Base-by-base conservation (phyloP, 345 rosid species). In the Eutrema yunnanense region DNA sequence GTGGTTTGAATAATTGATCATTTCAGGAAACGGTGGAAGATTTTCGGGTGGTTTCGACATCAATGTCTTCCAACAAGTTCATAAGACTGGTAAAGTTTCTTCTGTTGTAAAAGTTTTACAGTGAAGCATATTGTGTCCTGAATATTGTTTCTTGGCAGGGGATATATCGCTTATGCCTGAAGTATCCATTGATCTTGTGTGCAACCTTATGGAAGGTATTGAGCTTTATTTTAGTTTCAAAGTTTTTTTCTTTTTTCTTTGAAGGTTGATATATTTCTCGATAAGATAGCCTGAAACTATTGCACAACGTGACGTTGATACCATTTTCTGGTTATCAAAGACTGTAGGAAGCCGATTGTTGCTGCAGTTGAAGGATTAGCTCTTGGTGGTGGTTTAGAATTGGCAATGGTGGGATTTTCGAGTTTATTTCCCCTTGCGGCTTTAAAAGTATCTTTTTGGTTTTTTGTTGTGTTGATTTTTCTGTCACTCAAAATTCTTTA, bases 291-390 rank as follows among this genome's bases (percentile, higher is more conserved):
- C 3, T 40, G 36, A 5, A 30, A 49, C 27, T 57, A 30, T 49
- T 51, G 38, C 41, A 64, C 6, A 19, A 27, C 5, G 29, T 52
- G 66, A 65, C 44, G 14, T 8, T 64, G 55, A 65, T 79, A 59
- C n/a, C 62, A 44, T 77, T 73, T 62, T 76, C 56, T 70, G 26
- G 47, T 49, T 50, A 56, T 38, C 5, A 27, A 60, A 94, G 97
- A 88, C 81, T 86, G 89, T 74, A 87, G 83, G 85, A 94, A 91
- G 86, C 98, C 98, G 38, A 53, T 91, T 76, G 97, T 94, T 80
- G 97, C 98, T 65, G 98, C 98, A 52, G 88, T 94, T 36, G 92
- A 89, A 85, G 97, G 98, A 74, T 74, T 94, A 75, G 98, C 98
- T 53, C 92, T 94, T 69, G 98, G 98, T 73, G 98, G 98, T 82